These are phyloP conservation scores for Amborella trichopoda DNA, from an alignment of 164 flowering plant species.

Conservation along the genomic window DNA sequence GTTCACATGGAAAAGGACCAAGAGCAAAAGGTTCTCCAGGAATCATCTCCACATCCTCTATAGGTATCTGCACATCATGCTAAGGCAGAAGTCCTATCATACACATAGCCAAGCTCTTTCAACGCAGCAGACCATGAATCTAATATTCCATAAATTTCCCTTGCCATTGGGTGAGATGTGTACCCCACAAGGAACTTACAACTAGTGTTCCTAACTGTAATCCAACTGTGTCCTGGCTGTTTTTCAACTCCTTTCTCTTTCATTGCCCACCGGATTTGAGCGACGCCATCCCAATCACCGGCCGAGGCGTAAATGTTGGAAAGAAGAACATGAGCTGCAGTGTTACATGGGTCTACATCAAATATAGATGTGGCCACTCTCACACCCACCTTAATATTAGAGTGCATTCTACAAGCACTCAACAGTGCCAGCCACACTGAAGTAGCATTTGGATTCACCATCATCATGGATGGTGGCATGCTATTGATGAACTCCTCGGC, in stretches of 20 bases:
- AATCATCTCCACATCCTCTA: too few relatives aligned
- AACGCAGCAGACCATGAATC: constrained; percentile 4
- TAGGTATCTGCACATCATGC: too few relatives aligned
- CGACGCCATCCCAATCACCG: constrained; percentile 11
- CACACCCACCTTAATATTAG: constrained; percentile 6
- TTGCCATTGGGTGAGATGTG: constrained; percentile 10
- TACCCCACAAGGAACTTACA: constrained; percentile 7
- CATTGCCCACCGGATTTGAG: constrained; percentile 7
- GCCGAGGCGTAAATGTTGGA: constrained; percentile 11
- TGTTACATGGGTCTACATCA: constrained; percentile 5
- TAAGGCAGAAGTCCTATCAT: constrained; percentile 10
- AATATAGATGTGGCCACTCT: constrained; percentile 6
- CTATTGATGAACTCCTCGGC: constrained; percentile 10
- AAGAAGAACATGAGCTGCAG: constrained; percentile 10
- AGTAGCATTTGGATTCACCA: background rate
- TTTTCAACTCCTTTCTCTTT: constrained; percentile 10
- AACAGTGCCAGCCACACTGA: constrained; percentile 8
- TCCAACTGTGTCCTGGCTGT: constrained; percentile 12
- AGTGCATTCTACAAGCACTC: constrained; percentile 12
- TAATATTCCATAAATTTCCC: constrained; percentile 8
- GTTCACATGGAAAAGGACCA: too few relatives aligned
- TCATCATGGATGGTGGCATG: constrained; percentile 9
- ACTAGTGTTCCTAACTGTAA: constrained; percentile 5
- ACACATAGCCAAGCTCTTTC: constrained; percentile 7
- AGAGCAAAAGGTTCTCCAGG: too few relatives aligned